A percentile compares a stretch with the other conserved stretches of the same genome.
Conservation (phyloP, 345 rosid genomes). For the Populus alba region DNA sequence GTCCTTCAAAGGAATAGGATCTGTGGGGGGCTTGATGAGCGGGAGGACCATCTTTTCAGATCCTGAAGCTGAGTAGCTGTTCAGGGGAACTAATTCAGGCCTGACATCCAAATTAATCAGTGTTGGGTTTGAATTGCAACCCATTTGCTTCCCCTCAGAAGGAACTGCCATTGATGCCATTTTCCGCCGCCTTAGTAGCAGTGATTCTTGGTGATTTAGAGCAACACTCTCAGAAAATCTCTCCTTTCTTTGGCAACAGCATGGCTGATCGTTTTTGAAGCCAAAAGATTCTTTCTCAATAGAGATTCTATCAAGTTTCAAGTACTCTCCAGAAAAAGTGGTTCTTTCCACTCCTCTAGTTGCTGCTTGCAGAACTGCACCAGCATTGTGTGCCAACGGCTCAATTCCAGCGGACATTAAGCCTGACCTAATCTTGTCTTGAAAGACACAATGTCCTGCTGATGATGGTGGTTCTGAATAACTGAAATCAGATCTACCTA, state of each 20-base stretch:
- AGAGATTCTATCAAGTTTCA: constrained; percentile 30
- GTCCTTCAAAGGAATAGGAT: constrained; percentile 32
- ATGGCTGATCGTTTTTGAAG: constrained; percentile 56
- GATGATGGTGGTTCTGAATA: constrained; percentile 41
- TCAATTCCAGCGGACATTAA: constrained; percentile 31
- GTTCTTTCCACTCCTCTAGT: constrained; percentile 26
- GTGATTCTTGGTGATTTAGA: constrained; percentile 54
- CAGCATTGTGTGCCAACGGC: constrained; percentile 35
- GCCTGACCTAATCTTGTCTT: constrained; percentile 38
- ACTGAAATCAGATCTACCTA: constrained; percentile 36
- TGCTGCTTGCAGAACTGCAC: constrained; percentile 33
- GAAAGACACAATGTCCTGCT: constrained; percentile 24
- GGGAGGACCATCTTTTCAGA: constrained; percentile 39
- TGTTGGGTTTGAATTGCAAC: constrained; percentile 21
- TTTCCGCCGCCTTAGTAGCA: constrained; percentile 52
- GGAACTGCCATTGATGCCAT: constrained; percentile 38
- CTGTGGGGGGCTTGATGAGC: constrained; percentile 19
- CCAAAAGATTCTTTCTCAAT: constrained; percentile 43
- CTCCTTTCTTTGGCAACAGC: constrained; percentile 92
- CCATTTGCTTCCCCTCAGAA: constrained; percentile 31
- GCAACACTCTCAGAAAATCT: constrained; percentile 45
- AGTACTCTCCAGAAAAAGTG: constrained; percentile 30
- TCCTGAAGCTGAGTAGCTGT: constrained; percentile 33
- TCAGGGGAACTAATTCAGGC: constrained; percentile 35
- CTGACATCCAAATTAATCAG: constrained; percentile 34